A percentile compares a stretch with the other conserved stretches of the same genome.
Conservation (phyloP, 225 moss, liverwort and hornwort genomes). For the Sphagnum tenellum region DNA sequence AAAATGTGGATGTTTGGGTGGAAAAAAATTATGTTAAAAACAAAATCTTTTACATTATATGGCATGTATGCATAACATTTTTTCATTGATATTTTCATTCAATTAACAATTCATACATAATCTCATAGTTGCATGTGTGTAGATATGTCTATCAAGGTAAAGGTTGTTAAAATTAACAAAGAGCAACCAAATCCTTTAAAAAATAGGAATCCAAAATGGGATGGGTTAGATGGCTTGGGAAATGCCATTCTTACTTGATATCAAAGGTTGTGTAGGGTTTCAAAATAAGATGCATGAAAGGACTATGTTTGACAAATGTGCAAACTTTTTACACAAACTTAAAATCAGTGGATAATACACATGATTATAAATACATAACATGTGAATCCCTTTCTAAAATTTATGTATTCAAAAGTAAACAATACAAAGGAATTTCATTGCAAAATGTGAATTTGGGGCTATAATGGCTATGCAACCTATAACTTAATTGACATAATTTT, state of each 20-base stretch:
- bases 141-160: neutral
- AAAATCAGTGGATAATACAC: neutral
- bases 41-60: no score
- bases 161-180: neutral
- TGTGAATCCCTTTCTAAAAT: neutral
- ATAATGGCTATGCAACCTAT: no score
- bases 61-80: no score
- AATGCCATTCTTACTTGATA: neutral
- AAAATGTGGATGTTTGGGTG: no score
- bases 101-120: no score
- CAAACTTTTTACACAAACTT: neutral
- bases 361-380: neutral
- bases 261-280: neutral
- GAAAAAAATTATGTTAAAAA: no score
- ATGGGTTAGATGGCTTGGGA: neutral
- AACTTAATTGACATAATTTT: neutral
- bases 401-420: constrained; percentile 1
- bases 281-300: neutral
- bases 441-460: neutral
- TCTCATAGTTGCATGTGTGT: no score
- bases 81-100: no score
- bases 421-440: neutral
- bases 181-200: neutral
- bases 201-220: neutral
- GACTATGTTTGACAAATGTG: neutral